These are phyloP conservation scores for Aspergillus aculeatinus DNA, from an alignment of 2,329 filamentous ascomycete genomes.

Conservation along the genomic window DNA sequence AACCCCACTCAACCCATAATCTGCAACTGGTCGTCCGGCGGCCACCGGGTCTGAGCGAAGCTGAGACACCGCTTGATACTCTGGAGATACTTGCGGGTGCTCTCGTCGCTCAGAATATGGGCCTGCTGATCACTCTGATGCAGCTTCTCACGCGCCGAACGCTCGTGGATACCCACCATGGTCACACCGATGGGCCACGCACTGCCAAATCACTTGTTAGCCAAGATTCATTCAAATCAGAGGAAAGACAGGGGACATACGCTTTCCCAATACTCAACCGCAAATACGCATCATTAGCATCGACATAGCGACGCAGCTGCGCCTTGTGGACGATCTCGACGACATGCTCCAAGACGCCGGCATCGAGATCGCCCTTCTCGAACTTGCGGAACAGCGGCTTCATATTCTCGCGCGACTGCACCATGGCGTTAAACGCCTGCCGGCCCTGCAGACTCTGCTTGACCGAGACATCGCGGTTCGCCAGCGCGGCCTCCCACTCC, in stretches of 20 bases:
- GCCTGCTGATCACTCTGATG: constrained; percentile 76
- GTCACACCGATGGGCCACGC: constrained; percentile 99
- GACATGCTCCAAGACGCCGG: constrained; percentile 75
- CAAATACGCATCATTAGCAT: constrained; percentile 94
- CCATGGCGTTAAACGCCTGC: constrained; percentile 78
- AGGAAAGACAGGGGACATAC: constrained; percentile 40
- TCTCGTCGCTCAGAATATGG: constrained; percentile 96
- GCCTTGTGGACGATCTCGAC: constrained; percentile 90
- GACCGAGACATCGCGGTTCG: constrained; percentile 54
- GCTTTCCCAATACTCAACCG: constrained; percentile 92
- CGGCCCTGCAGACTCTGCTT: constrained; percentile 77
- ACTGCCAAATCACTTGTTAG: constrained; percentile 32
- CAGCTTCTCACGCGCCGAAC: constrained; percentile 90
- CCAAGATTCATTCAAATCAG: no score
- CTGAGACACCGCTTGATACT: constrained; percentile 96
- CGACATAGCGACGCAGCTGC: constrained; percentile 87
- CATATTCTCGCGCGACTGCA: constrained; percentile 84
- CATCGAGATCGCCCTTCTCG: constrained; percentile 75
- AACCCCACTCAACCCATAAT: constrained; percentile 71
- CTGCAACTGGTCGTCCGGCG: constrained; percentile 86
- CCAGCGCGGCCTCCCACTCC: constrained; percentile 81
- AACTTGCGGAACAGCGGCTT: constrained; percentile 85
- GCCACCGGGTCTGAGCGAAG: constrained; percentile 96
- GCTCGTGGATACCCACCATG: constrained; percentile 99
- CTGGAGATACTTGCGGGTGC: constrained; percentile 91